Conservation (phyloP, 78 protist genomes). For the Cavenderia fasciculata region DNA sequence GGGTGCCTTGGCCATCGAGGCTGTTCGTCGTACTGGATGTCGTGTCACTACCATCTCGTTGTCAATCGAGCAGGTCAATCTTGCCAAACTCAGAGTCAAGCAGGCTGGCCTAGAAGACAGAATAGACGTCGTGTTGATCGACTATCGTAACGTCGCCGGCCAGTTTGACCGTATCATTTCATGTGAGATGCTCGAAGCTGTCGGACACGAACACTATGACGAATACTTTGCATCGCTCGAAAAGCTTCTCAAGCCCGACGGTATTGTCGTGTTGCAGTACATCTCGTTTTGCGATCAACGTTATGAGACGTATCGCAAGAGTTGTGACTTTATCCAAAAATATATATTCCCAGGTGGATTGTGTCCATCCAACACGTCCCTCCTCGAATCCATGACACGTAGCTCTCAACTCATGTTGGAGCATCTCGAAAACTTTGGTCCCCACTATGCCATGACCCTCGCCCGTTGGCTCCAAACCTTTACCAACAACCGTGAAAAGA, state of each 20-base stretch:
- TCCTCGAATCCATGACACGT: constrained; percentile 12
- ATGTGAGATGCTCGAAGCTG: constrained; percentile 81
- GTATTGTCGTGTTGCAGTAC: constrained; percentile 47
- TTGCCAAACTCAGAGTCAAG: constrained; percentile 8
- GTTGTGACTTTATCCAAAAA: constrained; percentile 74
- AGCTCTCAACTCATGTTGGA: constrained; percentile 41
- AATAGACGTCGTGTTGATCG: constrained; percentile 5
- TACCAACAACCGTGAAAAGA: neutral
- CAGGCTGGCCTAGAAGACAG: constrained; percentile 27
- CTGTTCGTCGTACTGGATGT: constrained; percentile 56
- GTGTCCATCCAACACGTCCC: constrained; percentile 51
- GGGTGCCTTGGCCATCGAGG: constrained; percentile 73
- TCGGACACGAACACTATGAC: constrained; percentile 56
- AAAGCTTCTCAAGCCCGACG: constrained; percentile 57
- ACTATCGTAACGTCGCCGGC: constrained; percentile 25
- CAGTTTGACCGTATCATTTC: constrained; percentile 55
- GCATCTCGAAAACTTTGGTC: constrained; percentile 43
- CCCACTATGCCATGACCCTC: constrained; percentile 76
- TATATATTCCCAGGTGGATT: constrained; percentile 79
- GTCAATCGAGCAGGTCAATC: constrained; percentile 38
- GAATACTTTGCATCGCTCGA: constrained; percentile 31
- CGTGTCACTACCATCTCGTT: constrained; percentile 45
- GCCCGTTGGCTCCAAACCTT: constrained; percentile 57
- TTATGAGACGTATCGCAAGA: constrained; percentile 17
- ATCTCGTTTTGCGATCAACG: constrained; percentile 54